Conservation (phyloP, 352 stramenopile genomes). For the Plasmopara halstedii region DNA sequence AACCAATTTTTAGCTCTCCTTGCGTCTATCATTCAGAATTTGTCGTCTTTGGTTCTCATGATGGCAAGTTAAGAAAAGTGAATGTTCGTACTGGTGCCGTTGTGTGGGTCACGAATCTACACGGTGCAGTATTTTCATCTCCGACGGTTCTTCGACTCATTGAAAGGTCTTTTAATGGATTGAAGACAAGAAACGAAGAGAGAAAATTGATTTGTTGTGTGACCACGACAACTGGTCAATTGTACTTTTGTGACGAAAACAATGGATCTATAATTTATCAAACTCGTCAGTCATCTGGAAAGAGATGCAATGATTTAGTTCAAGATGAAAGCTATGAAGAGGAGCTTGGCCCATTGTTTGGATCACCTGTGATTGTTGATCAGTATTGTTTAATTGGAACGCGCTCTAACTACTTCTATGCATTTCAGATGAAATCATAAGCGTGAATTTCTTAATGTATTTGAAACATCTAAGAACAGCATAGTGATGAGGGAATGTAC, state of each 20-base stretch:
- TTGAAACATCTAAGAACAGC: no score
- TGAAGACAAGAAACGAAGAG: not conserved
- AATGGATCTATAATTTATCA: slow-evolving; percentile 27
- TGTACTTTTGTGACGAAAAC: slow-evolving; percentile 37
- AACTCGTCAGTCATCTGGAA: slow-evolving; percentile 5
- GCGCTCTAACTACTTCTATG: slow-evolving; percentile 37
- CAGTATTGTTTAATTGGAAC: slow-evolving; percentile 40
- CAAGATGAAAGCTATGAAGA: not conserved
- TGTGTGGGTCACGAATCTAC: slow-evolving; percentile 24
- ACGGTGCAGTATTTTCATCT: slow-evolving; percentile 40
- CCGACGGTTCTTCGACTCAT: slow-evolving; percentile 23
- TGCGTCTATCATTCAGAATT: slow-evolving; percentile 23
- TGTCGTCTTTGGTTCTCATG: slow-evolving; percentile 44
- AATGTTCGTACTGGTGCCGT: slow-evolving; percentile 19
- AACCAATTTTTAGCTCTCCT: slow-evolving; percentile 56
- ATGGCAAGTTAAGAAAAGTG: slow-evolving; percentile 39
- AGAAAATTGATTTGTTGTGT: slow-evolving; percentile 28
- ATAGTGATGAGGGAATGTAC: no score
- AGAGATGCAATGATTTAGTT: not conserved
- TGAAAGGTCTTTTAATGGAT: not conserved
- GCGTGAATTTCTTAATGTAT: no score
- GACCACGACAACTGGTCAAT: slow-evolving; percentile 27
- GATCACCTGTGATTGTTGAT: slow-evolving; percentile 44
- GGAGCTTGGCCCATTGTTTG: slow-evolving; percentile 44
- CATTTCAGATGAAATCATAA: slow-evolving; percentile 20